Evolutionary conservation across 1,284 basidiomycete species (phyloP), one percentile per base, ranked within the genome.

Genomic region (Leccinum pseudoinsigne): DNA sequence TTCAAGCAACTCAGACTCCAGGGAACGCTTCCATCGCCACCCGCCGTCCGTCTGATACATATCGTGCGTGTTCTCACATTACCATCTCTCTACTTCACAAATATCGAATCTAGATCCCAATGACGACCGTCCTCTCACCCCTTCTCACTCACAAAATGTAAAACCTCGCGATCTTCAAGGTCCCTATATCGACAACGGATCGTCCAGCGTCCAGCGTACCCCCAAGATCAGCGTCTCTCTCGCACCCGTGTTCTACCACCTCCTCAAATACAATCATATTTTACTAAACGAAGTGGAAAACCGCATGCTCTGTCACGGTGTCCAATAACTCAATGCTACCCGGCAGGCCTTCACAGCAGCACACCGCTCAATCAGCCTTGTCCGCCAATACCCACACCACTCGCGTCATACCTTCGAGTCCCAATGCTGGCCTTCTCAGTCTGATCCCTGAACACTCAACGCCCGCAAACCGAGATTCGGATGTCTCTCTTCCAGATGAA

Each of bases 131-230:
- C 70, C 57, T 65, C 75, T 57, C 75, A 79, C 65, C 56, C 76
- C 59, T 73, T 78, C 63, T 38, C 81, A 78, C 38, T 79, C 78
- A 5, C 77, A 78, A 62, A 81, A 82, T 51, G 62, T 74, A 51
- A 71, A 71, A 60, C 68, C 55, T 68, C 71, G 51, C 70, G 71
- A 66, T 71, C 67, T 53, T 65, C 77, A 69, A 62, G 67, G 36
- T 71, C 74, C 57, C 68, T 74, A 67, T 68, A 69, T 57, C n/a
- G 42, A 45, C 69, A 71, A 42, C n/a, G 62, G 55, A 11, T 62
- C 55, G 61, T 64, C 38, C 36, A 64, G 55, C 23, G 57, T 54
- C 62, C 67, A 63, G 79, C 47, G 78, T 81, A 21, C 81, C 84
- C 0, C 74, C 76, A 23, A 80, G 80, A 57, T 70, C 77, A 11